Evolutionary conservation across 495 filamentous ascomycete genomes (phyloP), one percentile per base, ranked within the genome.

Genomic region (Darksidea phi): DNA sequence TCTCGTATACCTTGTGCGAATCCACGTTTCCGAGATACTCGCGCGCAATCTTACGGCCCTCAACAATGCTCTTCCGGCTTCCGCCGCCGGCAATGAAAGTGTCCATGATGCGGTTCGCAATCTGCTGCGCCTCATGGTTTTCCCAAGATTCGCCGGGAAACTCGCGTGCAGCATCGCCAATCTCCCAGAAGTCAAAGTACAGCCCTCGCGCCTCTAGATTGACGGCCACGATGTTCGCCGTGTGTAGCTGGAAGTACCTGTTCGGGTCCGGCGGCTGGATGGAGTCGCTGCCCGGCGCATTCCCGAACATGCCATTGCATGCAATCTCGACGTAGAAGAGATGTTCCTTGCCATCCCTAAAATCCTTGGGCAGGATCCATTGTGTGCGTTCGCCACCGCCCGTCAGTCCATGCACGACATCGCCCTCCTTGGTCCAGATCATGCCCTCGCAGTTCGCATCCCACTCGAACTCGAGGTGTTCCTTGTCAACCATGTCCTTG

Each of bases 241-340:
- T 86, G 43, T 76, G 74, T 50, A 98, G 78, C 46, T 82, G 80
- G 71, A 86, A 98, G 66, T 85, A 88, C 67, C 80, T 87, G 74
- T 96, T 83, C 17, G 90, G 89, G 48, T 86, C 79, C 1, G 94
- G 94, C 7, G 94, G 92, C 70, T 96, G 90, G 56, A 96, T 97
- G 6, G 77, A 83, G 71, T 96, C 92, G 12, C 89, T 91, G 20
- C 86, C 88, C 1, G 85, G 78, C 0, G 90, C 87, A 74, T 96
- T 97, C 51, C 94, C 94, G 75, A 97, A 97, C 93, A 98, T 98
- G 67, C 85, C 84, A 74, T 98, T 98, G 74, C 94, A 97, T 13
- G 94, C 94, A 89, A 98, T 95, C 76, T 98, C 94, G 61, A 98
- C 85, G 72, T 96, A 98, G 61, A 97, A 88, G 8, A 78, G 82